These are phyloP conservation scores for Fusarium penzigii DNA, from an alignment of 2,329 filamentous ascomycete genomes.

Conservation along the genomic window DNA sequence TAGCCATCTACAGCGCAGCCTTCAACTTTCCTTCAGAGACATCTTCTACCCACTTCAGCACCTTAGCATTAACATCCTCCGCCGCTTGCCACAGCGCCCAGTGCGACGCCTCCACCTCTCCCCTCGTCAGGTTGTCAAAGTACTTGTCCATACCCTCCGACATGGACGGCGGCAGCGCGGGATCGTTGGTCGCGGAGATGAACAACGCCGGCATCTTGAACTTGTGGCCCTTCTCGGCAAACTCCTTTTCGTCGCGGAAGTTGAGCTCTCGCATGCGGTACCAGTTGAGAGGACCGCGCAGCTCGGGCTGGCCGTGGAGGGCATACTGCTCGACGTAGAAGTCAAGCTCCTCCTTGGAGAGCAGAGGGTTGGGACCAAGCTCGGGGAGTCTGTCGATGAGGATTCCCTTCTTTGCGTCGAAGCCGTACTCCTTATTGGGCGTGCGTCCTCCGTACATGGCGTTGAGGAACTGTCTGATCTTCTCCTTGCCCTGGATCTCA, in stretches of 20 bases:
- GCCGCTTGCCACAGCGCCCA: slow-evolving; percentile 81
- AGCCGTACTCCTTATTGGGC: slow-evolving; percentile 55
- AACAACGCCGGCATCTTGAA: slow-evolving; percentile 70
- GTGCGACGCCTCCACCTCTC: slow-evolving; percentile 70
- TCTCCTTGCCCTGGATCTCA: slow-evolving; percentile 55
- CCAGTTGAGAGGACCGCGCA: slow-evolving; percentile 85
- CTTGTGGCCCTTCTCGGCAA: slow-evolving; percentile 55
- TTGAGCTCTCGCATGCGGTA: slow-evolving; percentile 77
- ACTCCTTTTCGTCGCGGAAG: slow-evolving; percentile 69
- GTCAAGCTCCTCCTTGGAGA: slow-evolving; percentile 71
- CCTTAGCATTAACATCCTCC: slow-evolving; percentile 66
- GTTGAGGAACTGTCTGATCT: slow-evolving; percentile 70
- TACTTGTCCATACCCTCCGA: slow-evolving; percentile 68
- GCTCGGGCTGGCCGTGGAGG: slow-evolving; percentile 55
- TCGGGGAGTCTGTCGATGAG: slow-evolving; percentile 62
- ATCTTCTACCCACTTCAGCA: slow-evolving; percentile 66
- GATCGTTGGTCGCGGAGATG: slow-evolving; percentile 70
- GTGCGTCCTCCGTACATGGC: slow-evolving; percentile 69
- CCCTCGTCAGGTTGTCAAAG: slow-evolving; percentile 65
- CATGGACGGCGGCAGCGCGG: slow-evolving; percentile 72
- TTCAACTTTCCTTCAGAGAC: slow-evolving; percentile 37
- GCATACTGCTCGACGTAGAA: slow-evolving; percentile 74
- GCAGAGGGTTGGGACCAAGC: slow-evolving; percentile 57
- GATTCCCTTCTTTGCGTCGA: slow-evolving; percentile 63
- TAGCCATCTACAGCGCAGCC: slow-evolving; percentile 25